Evolutionary conservation across 129 eudicot species (phyloP).

Genomic region (Chrysanthemum seticuspe): DNA sequence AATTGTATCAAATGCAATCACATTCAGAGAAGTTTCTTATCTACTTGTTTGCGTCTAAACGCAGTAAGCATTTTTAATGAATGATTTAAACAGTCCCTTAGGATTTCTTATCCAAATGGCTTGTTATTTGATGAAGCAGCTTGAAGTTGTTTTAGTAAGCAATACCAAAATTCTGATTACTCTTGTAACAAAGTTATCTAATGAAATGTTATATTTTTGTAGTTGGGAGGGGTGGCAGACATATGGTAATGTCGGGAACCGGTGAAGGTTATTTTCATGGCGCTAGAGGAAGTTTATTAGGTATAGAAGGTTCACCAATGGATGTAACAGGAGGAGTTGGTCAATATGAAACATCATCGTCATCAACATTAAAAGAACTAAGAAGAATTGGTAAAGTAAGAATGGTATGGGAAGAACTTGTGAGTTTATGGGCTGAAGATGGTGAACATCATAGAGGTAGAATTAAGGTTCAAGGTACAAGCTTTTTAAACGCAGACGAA

Average conservation of each 20-base stretch:
- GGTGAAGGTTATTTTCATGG: conserved; percentile 44
- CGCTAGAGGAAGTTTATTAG: conserved; percentile 39
- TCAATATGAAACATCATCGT: conserved; percentile 31
- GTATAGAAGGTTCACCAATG: conserved; percentile 39
- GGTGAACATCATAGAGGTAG: conserved; percentile 78
- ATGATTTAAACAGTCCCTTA: no score
- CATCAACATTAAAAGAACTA: conserved; percentile 37
- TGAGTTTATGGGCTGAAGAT: conserved; percentile 82
- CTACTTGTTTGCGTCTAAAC: no score
- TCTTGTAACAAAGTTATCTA: background rate
- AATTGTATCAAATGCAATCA: no score
- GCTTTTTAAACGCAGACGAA: conserved; percentile 73
- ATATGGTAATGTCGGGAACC: conserved; percentile 31
- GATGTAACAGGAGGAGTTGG: conserved; percentile 25
- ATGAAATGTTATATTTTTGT: conserved; percentile 8
- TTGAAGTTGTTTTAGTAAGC: background rate
- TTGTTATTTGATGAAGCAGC: no score
- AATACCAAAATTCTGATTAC: background rate
- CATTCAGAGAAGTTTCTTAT: no score
- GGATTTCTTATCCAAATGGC: no score
- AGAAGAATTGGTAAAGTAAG: conserved; percentile 67
- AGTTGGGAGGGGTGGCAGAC: conserved; percentile 53
- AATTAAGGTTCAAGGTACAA: conserved; percentile 62
- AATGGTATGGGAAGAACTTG: conserved; percentile 85
- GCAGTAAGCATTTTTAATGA: no score